Percentiles rank a stretch among this genome's conserved stretches.
Evolutionary conservation across 441 rosid species (phyloP).

Genomic region (Gossypium gossypioides): DNA sequence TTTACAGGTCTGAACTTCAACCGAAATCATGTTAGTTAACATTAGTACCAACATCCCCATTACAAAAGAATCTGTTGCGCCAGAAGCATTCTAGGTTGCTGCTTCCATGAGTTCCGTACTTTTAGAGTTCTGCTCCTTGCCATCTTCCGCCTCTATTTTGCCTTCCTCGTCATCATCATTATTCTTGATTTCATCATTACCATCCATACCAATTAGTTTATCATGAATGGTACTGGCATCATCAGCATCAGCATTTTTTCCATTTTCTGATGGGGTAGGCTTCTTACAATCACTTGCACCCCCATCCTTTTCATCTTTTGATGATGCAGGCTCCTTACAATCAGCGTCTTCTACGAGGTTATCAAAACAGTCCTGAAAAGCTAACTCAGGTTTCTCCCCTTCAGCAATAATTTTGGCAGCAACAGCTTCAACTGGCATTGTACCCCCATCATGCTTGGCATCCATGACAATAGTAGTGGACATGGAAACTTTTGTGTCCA

Average conservation of each 20-base stretch:
- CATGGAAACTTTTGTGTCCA: conserved; percentile 40
- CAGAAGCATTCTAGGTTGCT: conserved; percentile 28
- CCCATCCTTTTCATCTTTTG: conserved; percentile 23
- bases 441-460: conserved; percentile 22
- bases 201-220: conserved; percentile 26
- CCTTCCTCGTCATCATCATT: conserved; percentile 26
- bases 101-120: conserved; percentile 33
- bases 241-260: conserved; percentile 15
- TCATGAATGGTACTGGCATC: conserved; percentile 19
- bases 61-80: conserved; percentile 16
- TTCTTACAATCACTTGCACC: conserved; percentile 29
- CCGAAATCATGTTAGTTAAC: conserved; percentile 9
- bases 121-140: conserved; percentile 28
- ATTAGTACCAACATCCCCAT: conserved; percentile 19
- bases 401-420: conserved; percentile 23
- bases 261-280: conserved; percentile 25
- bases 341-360: conserved; percentile 21
- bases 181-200: conserved; percentile 21
- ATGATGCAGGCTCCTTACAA: conserved; percentile 17
- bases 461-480: conserved; percentile 37
- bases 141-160: conserved; percentile 30
- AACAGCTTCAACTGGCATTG: conserved; percentile 15
- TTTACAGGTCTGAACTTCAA: conserved; percentile 29
- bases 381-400: conserved; percentile 31
- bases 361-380: conserved; percentile 20